These are phyloP conservation scores for Steccherinum ochraceum DNA, from an alignment of 768 basidiomycete species.

Conservation along the genomic window DNA sequence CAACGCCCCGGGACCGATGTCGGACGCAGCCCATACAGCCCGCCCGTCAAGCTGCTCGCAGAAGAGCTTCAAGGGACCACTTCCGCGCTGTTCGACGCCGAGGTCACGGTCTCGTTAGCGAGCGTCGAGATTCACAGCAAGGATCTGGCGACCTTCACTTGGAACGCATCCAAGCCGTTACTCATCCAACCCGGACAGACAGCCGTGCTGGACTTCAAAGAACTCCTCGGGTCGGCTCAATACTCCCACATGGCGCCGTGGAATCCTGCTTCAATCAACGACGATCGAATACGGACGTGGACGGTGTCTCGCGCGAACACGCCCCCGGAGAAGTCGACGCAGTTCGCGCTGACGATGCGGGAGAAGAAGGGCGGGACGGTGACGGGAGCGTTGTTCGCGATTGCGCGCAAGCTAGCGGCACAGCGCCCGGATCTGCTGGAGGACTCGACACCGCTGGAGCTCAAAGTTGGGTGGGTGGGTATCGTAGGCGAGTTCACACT, in stretches of 20 bases:
- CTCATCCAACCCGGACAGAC: conserved; percentile 39
- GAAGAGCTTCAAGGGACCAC: conserved; percentile 33
- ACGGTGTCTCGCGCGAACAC: conserved; percentile 40
- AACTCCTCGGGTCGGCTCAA: conserved; percentile 38
- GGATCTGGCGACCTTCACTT: conserved; percentile 51
- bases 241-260: conserved; percentile 48
- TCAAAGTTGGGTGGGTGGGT: conserved; percentile 44
- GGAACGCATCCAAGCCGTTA: conserved; percentile 28
- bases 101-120: conserved; percentile 29
- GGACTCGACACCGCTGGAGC: conserved; percentile 31
- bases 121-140: conserved; percentile 28
- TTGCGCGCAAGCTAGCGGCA: conserved; percentile 37
- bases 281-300: conserved; percentile 63
- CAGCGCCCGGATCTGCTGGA: conserved; percentile 34
- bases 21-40: conserved; percentile 48
- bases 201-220: conserved; percentile 46
- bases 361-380: conserved; percentile 46
- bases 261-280: conserved; percentile 42
- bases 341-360: conserved; percentile 48
- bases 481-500: conserved; percentile 48
- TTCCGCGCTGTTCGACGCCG: conserved; percentile 21
- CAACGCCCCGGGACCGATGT: conserved; percentile 27
- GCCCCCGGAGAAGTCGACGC: conserved; percentile 12
- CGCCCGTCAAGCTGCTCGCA: conserved; percentile 45
- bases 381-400: conserved; percentile 48